Percentiles rank a stretch among this genome's conserved stretches.
These are phyloP conservation scores for Candida sanyaensis DNA, from an alignment of 1,139 yeast genomes.

Conservation along the genomic window DNA sequence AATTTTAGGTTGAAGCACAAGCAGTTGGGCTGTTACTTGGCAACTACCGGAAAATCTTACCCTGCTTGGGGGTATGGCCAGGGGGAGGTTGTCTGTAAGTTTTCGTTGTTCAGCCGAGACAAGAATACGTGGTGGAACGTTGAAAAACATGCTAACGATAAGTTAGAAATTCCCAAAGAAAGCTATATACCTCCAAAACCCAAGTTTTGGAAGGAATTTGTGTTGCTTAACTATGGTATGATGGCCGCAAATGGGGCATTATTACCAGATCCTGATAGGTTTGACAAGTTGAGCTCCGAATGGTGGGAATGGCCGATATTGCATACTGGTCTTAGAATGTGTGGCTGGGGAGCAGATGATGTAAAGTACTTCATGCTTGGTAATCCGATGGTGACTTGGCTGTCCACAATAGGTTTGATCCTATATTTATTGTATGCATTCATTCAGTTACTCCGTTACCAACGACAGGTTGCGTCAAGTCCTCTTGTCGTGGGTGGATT, in stretches of 20 bases:
- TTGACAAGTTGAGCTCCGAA: conserved; percentile 61
- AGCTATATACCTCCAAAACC: conserved; percentile 65
- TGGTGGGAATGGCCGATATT: conserved; percentile 87
- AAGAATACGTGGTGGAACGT: conserved; percentile 82
- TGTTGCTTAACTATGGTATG: conserved; percentile 74
- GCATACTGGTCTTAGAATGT: conserved; percentile 66
- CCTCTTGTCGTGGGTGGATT: conserved; percentile 27
- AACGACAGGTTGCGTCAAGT: conserved; percentile 27
- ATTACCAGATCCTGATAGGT: conserved; percentile 70
- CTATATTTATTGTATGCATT: conserved; percentile 22
- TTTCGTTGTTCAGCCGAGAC: conserved; percentile 50
- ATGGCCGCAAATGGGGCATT: conserved; percentile 77
- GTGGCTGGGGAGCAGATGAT: conserved; percentile 56
- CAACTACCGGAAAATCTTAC: conserved; percentile 69
- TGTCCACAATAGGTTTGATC: conserved; percentile 37
- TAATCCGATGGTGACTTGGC: conserved; percentile 68
- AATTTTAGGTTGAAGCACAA: conserved; percentile 65
- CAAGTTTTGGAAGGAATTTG: conserved; percentile 68
- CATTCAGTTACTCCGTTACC: conserved; percentile 28
- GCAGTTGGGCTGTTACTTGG: conserved; percentile 68
- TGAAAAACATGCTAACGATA: conserved; percentile 61
- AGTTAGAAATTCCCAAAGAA: conserved; percentile 35
- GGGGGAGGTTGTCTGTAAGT: conserved; percentile 75
- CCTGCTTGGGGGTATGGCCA: conserved; percentile 85
- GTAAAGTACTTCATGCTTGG: conserved; percentile 64